phyloP scores from a whole-genome alignment of 805 yeast genomes.

The Saturnispora galanensis region DNA sequence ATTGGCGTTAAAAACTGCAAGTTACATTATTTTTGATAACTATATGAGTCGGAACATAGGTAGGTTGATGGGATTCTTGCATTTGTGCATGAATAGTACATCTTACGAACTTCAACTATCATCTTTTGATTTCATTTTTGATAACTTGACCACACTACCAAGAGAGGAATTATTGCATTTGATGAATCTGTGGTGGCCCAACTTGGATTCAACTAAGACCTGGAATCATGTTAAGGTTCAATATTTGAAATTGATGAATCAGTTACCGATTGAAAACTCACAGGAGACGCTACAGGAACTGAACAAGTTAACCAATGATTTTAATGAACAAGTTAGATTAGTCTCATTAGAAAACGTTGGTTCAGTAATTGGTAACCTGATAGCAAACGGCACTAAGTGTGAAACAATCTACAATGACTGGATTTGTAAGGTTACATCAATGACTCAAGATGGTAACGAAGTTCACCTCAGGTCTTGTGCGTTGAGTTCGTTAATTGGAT shows the following conservation, averaged over 20 bases:
- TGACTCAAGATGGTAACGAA: constrained; percentile 36
- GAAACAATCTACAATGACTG: constrained; percentile 17
- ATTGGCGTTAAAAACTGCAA: constrained; percentile 30
- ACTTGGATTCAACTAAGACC: constrained; percentile 15
- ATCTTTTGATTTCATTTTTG: constrained; percentile 28
- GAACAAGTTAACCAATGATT: constrained; percentile 17
- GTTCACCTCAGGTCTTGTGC: constrained; percentile 37
- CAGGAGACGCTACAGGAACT: constrained; percentile 13
- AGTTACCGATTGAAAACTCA: constrained; percentile 11
- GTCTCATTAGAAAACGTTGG: constrained; percentile 47
- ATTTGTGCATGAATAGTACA: constrained; percentile 2
- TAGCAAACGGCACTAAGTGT: constrained; percentile 2
- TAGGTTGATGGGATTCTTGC: background rate
- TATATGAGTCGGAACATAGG: background rate
- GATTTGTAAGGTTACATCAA: constrained; percentile 21
- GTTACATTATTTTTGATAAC: constrained; percentile 23
- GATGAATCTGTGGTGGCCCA: constrained; percentile 17
- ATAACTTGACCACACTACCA: background rate
- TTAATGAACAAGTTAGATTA: constrained; percentile 29
- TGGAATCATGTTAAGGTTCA: constrained; percentile 35
- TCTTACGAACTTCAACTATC: constrained; percentile 37
- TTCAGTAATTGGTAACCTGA: constrained; percentile 22
- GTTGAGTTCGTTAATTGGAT: constrained; percentile 32
- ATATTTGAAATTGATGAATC: constrained; percentile 25
- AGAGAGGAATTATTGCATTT: constrained; percentile 2